Percentiles rank a stretch among this genome's conserved stretches.
phyloP scores from a whole-genome alignment of 2,329 filamentous ascomycete species.

The Cercospora janseana region DNA sequence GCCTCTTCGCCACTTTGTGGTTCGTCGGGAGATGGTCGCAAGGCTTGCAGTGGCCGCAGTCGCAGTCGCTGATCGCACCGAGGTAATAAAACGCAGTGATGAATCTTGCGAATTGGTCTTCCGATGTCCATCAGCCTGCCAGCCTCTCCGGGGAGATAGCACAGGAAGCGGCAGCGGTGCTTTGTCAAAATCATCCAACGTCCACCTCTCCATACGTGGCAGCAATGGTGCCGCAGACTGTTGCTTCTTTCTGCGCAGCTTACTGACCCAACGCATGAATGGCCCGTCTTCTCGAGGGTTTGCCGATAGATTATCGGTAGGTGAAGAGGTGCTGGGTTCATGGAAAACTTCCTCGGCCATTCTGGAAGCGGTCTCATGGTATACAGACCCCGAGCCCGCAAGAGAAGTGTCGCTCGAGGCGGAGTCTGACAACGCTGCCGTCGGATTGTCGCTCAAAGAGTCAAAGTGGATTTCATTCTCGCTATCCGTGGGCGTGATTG shows the following conservation, averaged over 20 bases:
- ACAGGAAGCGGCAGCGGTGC: not conserved
- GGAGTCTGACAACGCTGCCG: too few species aligned
- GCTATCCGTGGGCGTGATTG: too few species aligned
- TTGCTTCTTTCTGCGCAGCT: slow-evolving; percentile 59
- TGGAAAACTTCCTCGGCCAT: too few species aligned
- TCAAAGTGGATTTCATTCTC: too few species aligned
- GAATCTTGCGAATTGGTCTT: slow-evolving; percentile 62
- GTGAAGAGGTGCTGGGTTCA: too few species aligned
- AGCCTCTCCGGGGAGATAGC: slow-evolving; percentile 17
- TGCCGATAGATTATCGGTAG: too few species aligned
- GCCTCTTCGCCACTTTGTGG: slow-evolving; percentile 57
- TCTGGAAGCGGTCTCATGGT: too few species aligned
- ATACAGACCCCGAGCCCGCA: too few species aligned
- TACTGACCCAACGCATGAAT: slow-evolving; percentile 73
- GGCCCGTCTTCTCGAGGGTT: too few species aligned
- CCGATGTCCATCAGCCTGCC: slow-evolving; percentile 34
- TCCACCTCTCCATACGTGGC: slow-evolving; percentile 38
- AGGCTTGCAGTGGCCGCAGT: slow-evolving; percentile 73
- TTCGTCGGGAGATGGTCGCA: slow-evolving; percentile 59
- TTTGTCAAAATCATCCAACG: slow-evolving; percentile 39
- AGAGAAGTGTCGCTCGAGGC: too few species aligned
- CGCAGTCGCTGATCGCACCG: slow-evolving; percentile 75
- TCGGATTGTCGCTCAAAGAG: too few species aligned
- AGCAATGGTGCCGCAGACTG: slow-evolving; percentile 43
- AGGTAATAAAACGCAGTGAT: slow-evolving; percentile 76